Evolutionary conservation across 805 yeast species (phyloP), one percentile per base, ranked within the genome.

Genomic region (Suhomyces prunicola): DNA sequence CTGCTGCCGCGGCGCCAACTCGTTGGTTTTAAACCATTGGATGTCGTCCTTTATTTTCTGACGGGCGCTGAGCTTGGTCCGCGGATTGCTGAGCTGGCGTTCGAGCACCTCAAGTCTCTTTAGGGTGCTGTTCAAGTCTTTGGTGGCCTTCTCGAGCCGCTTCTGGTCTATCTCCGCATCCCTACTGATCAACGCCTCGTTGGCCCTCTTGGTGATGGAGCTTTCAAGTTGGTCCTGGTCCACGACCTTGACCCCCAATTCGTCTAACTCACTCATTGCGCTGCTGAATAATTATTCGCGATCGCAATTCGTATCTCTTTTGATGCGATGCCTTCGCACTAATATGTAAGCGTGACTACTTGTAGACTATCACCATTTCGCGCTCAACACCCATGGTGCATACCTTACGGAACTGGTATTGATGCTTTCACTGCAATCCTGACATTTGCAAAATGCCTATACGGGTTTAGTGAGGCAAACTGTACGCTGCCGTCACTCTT

Each of bases 151-250:
- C 15, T 81, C 84, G n/a, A 92, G 72, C 54, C 98, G 77, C 56
- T 84, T 86, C 54, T 77, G 72, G 60, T 94, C 99, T 41, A 87
- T 72, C 58, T 88, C 96, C 1, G 80, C 69, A 47, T 89, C 91
- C 50, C 85, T 84, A 40, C 77, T 69, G 1, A 79, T 71, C 48
- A 92, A 77, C 3, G 81, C 82, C 51, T 74, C 72, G 55, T 85
- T 84, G 0, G 97, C 96, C 68, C 82, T 74, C 33, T 76, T 74
- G 15, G 90, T 90, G 33, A 93, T 85, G 52, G 81, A 74, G 46
- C 82, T 72, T 62, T 92, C 99, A n/a, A 93, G 69, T 7, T 85
- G 84, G 50, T 81, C 84, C 67, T 94, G 98, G 60, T 88, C 91
- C 54, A 90, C 84, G 3, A 90, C 73, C 60, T 76, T 76, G 27